Base-by-base conservation (phyloP, 2,329 filamentous ascomycete genomes). In the Truncatella angustata region DNA sequence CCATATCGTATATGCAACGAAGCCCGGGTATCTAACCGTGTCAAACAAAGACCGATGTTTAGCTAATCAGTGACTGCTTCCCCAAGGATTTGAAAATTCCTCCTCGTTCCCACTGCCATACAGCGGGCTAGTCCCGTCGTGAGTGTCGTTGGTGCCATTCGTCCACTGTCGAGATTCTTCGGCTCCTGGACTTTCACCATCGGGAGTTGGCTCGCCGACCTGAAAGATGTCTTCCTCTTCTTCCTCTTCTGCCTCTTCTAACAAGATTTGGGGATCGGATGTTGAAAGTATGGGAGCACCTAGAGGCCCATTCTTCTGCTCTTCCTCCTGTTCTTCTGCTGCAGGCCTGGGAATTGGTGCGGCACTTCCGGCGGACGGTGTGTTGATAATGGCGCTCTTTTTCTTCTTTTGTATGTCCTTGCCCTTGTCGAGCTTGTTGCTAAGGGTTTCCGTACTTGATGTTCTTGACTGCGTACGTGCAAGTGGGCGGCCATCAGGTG, bases 41-140 rank as follows among this genome's bases (percentile, higher is more conserved):
- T 16, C 26, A 26, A 45, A 45, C 28, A 48, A 42, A 45, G 44
- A 46, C 30, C 16, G 12, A 20, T 30, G 20, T 7, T 34, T 36
- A 40, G 36, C 47, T 18, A n/a, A 35, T 35, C 24, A 2, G 45
- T 53, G 40, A 20, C 46, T 34, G 26, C 50, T 45, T 49, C 62
- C 66, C 75, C 75, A 78, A n/a, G 76, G 72, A 54, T 78, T 77
- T 18, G 66, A 66, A 54, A 77, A 77, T 51, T 73, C 75, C 3
- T 76, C 74, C 24, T 66, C 65, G n/a, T 67, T 58, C 2, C 70
- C 55, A 14, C 51, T 39, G 14, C 51, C 53, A 30, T 54, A 58
- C 21, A 52, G 39, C 10, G 60, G 60, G 9, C 54, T 55, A 3
- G 43, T 54, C 3, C 49, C 34, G 4, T 49, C 21, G 3, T 54